Base-by-base conservation (phyloP, 495 filamentous ascomycete genomes). In the Trichoderma erinaceum region DNA sequence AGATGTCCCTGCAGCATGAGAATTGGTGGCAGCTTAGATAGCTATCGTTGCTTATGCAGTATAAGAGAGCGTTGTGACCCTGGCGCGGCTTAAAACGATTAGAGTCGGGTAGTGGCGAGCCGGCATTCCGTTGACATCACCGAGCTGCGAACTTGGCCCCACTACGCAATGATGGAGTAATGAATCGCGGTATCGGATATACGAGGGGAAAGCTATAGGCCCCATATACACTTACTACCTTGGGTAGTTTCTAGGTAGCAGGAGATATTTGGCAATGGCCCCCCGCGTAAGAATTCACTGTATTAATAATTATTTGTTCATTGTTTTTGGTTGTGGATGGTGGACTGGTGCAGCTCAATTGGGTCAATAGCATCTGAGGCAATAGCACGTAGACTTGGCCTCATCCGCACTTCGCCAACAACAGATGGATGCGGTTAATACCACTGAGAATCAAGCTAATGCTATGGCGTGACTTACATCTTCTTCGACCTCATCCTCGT, bases 121-220 rank as follows among this genome's bases (percentile, higher is more conserved):
- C 11, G 27, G 23, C 44, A n/a, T 48, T 61, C 56, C 23, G 56
- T 61, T 61, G 56, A 61, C 56, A 61, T 61, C 56, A 61, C 56
- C 56, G 56, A 61, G 16, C 56, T 61, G 56, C 27, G 56, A 18
- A 18, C 12, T 29, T 61, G 1, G 27, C 56, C 56, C 56, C 56
- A 61, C 56, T 25, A 61, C 21, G 18, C 18, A 52, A 21, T 6
- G 8, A 23, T n/a, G 48, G 48, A 52, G 18, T 10, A 52, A 18
- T n/a, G 8, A 3, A 10, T n/a, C 48, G 16, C 18, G 18, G n/a
- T 21, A 23, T 52, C 48, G 48, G 48, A 52, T n/a, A 18, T 52
- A 18, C 48, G 48, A 52, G 48, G 21, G 8, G 21, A n/a, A n/a
- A 23, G 18, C n/a, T 52, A n/a, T n/a, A 10, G 48, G 43, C 12